A percentile compares a stretch with the other conserved stretches of the same genome.
These are phyloP conservation scores for Auricularia sp. DNA, from an alignment of 768 basidiomycete species.

Conservation along the genomic window DNA sequence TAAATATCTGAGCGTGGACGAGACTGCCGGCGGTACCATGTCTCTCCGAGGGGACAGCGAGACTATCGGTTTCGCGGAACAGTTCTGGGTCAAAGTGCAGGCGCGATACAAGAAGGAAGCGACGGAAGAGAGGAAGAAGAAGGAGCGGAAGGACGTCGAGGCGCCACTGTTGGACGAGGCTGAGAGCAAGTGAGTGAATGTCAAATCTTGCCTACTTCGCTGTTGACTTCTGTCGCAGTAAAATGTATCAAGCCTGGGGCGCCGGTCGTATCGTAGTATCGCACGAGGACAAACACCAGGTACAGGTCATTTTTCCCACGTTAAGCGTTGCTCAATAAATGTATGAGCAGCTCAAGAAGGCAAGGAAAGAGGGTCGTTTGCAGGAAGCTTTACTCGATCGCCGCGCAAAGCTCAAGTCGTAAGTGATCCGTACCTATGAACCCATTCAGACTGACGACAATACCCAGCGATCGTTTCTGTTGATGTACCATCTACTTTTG, in stretches of 20 bases:
- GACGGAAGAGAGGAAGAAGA: constrained; percentile 56
- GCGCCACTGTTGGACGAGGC: constrained; percentile 54
- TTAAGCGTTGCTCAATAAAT: too few relatives aligned
- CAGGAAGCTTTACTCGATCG: constrained; percentile 74
- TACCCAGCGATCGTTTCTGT: constrained; percentile 36
- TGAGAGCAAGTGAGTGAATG: constrained; percentile 53
- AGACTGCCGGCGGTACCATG: constrained; percentile 73
- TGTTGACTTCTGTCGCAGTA: constrained; percentile 30
- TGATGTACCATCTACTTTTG: constrained; percentile 12
- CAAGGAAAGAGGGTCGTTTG: constrained; percentile 68
- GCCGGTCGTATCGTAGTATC: constrained; percentile 67
- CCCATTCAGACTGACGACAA: background rate
- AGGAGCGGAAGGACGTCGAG: constrained; percentile 37
- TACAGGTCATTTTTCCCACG: too few relatives aligned
- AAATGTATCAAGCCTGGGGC: constrained; percentile 74
- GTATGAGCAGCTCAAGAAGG: constrained; percentile 41
- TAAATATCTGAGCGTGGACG: constrained; percentile 77
- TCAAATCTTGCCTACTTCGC: background rate
- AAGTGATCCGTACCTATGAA: constrained; percentile 8
- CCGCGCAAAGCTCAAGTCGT: constrained; percentile 78
- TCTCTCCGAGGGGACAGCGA: constrained; percentile 77
- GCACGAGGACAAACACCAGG: constrained; percentile 58
- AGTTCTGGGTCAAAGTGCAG: constrained; percentile 86
- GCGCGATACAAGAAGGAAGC: constrained; percentile 82
- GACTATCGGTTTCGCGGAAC: constrained; percentile 72